Evolutionary conservation across 148 eudicot species (phyloP), one percentile per base, ranked within the genome.

Genomic region (Fagopyrum esculentum): DNA sequence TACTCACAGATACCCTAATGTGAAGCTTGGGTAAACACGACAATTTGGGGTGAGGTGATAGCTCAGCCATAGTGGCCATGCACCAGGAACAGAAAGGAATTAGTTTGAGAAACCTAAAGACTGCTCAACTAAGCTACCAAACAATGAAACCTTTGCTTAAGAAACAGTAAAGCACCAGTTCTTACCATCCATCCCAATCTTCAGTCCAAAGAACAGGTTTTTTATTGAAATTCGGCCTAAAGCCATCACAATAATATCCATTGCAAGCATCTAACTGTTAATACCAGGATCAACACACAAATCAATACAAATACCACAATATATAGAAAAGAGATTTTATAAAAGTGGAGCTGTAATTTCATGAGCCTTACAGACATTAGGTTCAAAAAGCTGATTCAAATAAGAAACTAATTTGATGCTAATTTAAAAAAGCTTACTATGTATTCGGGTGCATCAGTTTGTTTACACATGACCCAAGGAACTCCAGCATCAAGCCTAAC

Each of bases 381-480:
- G 9, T 69, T 40, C 48, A 55, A 68, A 47, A 19, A 35, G 60
- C 5, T 22, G 49, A n/a, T 30, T 56, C 13, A 29, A 22, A 74
- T 29, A n/a, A 56, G 0, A 56, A 56, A 30, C 0, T 9, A n/a
- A 59, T 44, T 4, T 73, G 60, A 8, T 73, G 40, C 44, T 73
- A 49, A 7, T 5, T 46, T 9, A 75, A 74, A 77, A 16, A 63
- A 72, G 74, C 73, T 83, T 89, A 92, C 98, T 76, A 92, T 87
- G 76, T 76, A 77, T 73, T 87, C 96, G 73, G 98, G 98, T 77
- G 98, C 98, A 84, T 94, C 97, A 50, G 81, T 73, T 91, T 94
- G 98, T 82, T 85, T 88, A 89, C 98, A 94, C 98, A 94, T 94
- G 69, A 94, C 90, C 98, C 98, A 94, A 77, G 98, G 98, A 81